phyloP scores from a whole-genome alignment of 108 stramenopile species.

The Fragilaria crotonensis region DNA sequence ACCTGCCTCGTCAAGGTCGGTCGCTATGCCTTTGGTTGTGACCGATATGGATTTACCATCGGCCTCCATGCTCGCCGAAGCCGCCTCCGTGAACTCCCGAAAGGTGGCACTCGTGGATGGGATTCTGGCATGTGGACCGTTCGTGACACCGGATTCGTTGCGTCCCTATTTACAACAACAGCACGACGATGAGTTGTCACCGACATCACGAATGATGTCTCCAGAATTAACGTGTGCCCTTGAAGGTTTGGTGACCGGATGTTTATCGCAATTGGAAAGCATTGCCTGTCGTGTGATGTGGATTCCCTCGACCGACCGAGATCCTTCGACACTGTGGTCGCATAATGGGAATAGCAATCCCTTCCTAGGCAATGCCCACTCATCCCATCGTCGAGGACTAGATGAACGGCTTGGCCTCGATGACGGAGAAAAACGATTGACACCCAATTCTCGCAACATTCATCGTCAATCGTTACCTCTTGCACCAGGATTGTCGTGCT shows the following conservation, averaged over 20 bases:
- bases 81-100: constrained; percentile 5
- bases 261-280: constrained; percentile 49
- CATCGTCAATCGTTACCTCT: constrained; percentile 44
- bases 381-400: neutral
- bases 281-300: constrained; percentile 55
- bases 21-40: constrained; percentile 33
- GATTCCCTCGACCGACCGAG: constrained; percentile 26
- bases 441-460: constrained; percentile 53
- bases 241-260: constrained; percentile 45
- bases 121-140: neutral
- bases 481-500: constrained; percentile 39
- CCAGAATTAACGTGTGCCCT: constrained; percentile 36
- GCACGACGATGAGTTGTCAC: neutral
- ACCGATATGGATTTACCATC: constrained; percentile 42
- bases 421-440: constrained; percentile 18
- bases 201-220: neutral
- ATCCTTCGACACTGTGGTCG: neutral
- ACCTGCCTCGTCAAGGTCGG: neutral
- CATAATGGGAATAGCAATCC: neutral
- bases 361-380: neutral
- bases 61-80: constrained; percentile 38
- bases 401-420: neutral
- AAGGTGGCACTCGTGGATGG: neutral
- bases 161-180: neutral
- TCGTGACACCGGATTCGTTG: neutral